phyloP scores from a whole-genome alignment of 2,329 filamentous ascomycete species.

The Talaromyces sp. region DNA sequence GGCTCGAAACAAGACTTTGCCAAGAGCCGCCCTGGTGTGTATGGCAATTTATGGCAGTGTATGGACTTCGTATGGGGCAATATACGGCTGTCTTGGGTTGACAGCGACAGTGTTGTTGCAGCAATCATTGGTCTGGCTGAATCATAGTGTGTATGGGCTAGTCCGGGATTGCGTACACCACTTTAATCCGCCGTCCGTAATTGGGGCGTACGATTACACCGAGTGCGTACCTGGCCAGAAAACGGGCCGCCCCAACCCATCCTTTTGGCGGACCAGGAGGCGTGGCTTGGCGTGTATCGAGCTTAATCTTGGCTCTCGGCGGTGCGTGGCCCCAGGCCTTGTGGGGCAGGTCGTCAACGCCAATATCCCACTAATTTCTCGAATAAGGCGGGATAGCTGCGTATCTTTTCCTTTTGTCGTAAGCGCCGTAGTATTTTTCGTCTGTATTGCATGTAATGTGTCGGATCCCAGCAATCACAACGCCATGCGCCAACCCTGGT shows the following conservation, averaged over 20 bases:
- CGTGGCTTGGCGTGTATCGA: background rate
- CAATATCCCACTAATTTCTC: background rate
- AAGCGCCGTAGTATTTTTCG: background rate
- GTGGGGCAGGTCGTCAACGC: background rate
- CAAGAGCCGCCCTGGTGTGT: background rate
- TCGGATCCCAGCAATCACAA: background rate
- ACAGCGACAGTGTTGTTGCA: background rate
- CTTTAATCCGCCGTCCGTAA: background rate
- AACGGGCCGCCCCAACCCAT: background rate
- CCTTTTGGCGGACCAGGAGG: background rate
- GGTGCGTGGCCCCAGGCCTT: background rate
- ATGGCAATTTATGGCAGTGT: too few species aligned
- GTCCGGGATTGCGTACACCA: background rate
- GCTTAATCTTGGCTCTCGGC: background rate
- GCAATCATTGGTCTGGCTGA: background rate
- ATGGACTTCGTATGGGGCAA: background rate
- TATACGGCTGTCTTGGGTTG: background rate
- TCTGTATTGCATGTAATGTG: background rate
- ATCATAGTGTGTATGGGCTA: background rate
- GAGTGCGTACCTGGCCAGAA: background rate
- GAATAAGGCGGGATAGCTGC: background rate
- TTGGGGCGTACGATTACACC: background rate
- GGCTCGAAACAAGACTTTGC: background rate
- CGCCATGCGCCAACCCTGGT: background rate
- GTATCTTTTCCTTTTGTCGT: background rate